These are phyloP conservation scores for Neurospora sp. DNA, from an alignment of 495 filamentous ascomycete genomes.

Conservation along the genomic window DNA sequence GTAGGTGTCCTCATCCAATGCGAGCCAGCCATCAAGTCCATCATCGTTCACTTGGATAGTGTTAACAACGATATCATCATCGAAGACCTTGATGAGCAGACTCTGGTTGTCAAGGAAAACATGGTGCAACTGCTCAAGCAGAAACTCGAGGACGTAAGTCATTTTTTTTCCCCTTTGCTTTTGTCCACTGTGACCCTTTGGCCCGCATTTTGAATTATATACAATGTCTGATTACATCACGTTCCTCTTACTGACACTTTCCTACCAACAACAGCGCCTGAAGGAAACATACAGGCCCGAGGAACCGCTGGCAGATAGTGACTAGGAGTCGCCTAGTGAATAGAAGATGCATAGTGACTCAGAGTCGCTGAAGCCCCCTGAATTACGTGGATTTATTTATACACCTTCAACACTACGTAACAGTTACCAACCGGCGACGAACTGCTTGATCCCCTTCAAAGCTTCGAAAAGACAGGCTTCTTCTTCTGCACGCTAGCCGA, in stretches of 20 bases:
- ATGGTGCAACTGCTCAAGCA: constrained; percentile 48
- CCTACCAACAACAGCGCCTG: constrained; percentile 21
- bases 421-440: background rate
- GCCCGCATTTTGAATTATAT: background rate
- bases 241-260: background rate
- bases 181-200: background rate
- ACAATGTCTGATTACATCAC: background rate
- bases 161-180: background rate
- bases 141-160: constrained; percentile 47
- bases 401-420: background rate
- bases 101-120: constrained; percentile 64
- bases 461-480: constrained; percentile 77
- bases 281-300: constrained; percentile 32
- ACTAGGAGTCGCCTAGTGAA: constrained; percentile 12
- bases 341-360: background rate
- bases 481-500: constrained; percentile 67
- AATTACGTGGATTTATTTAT: background rate
- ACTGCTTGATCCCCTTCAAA: constrained; percentile 35
- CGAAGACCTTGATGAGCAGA: constrained; percentile 65
- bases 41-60: constrained; percentile 52
- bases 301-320: constrained; percentile 31
- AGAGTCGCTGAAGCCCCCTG: background rate
- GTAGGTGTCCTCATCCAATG: constrained; percentile 65
- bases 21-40: constrained; percentile 52
- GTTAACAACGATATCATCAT: constrained; percentile 44